Percentiles rank a stretch among this genome's conserved stretches.
Evolutionary conservation across 2,329 filamentous ascomycete genomes (phyloP).

Genomic region (Cercospora berteroae): DNA sequence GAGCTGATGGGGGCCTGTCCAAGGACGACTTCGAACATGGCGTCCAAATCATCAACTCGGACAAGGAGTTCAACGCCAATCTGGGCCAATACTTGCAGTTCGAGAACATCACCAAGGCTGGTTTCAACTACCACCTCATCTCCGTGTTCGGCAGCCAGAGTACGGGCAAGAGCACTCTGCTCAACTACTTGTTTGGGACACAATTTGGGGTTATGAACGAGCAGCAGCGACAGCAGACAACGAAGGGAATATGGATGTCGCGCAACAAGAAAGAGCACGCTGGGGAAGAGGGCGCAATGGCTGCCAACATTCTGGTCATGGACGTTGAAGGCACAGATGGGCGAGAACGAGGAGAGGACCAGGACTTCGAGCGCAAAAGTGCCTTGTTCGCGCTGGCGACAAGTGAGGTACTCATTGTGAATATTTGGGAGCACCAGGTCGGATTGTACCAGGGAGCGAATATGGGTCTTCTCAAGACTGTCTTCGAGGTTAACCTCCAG

Average conservation of each 20-base stretch:
- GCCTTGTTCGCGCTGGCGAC: constrained; percentile 95
- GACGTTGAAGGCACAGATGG: constrained; percentile 98
- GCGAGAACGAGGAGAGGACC: constrained; percentile 91
- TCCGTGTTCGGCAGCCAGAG: constrained; percentile 99
- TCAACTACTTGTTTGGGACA: constrained; percentile 94
- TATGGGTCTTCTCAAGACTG: constrained; percentile 97
- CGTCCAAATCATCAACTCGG: constrained; percentile 93
- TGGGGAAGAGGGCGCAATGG: constrained; percentile 62
- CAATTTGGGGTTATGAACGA: constrained; percentile 98
- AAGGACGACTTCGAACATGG: constrained; percentile 80
- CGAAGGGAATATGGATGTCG: constrained; percentile 99
- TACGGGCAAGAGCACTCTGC: constrained; percentile 93
- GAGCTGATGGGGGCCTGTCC: constrained; percentile 64
- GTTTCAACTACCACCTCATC: constrained; percentile 99
- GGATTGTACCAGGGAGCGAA: constrained; percentile 97
- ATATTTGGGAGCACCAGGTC: constrained; percentile 99
- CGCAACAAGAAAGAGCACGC: constrained; percentile 73
- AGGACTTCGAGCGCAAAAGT: constrained; percentile 98
- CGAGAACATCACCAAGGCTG: constrained; percentile 77
- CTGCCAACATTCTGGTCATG: constrained; percentile 98
- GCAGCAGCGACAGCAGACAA: constrained; percentile 88
- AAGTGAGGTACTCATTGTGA: constrained; percentile 95
- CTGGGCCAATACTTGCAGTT: constrained; percentile 78
- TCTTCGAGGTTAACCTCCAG: constrained; percentile 97
- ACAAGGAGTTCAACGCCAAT: constrained; percentile 91